Evolutionary conservation across 148 eudicot genomes (phyloP), one percentile per base, ranked within the genome.

Genomic region (Rhododendron ovatum): DNA sequence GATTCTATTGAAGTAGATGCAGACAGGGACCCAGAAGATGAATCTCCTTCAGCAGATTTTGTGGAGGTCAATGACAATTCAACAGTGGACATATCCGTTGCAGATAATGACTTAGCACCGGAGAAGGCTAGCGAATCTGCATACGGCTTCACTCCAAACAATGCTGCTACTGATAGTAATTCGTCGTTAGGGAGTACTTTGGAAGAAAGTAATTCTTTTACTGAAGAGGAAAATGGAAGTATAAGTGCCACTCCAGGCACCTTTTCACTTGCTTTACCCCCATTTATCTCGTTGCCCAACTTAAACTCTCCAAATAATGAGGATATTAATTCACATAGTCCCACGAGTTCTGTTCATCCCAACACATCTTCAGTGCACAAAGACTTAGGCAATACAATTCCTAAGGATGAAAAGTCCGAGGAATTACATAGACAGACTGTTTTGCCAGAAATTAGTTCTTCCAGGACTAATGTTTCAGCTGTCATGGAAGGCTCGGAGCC

Each of bases 1-100:
- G 63, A 57, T 82, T 84, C 78, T 65, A 50, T 55, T 41, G 69
- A 30, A 41, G 22, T 37, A 73, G 89, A 83, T 39, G 84, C 73
- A 28, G 51, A 65, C 30, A 14, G 37, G 30, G 87, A 89, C 17
- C 82, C 81, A 37, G 86, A 51, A 50, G 85, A 87, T 82, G 87
- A 86, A 41, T 33, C 48, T 82, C 75, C 84, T 61, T 45, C 85
- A 26, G 80, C 50, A 55, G 86, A 79, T 79, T 71, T 61, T 53
- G 24, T 57, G 79, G 77, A 83, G 74, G n/a, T 14, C 57, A 85
- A 45, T 50, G 45, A 41, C 81, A 78, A 78, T 78, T 78, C 81
- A 78, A 43, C 81, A 0, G 63, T 4, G 41, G 55, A 55, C 5
- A 81, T 35, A 26, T 18, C 55, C 24, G 39, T 71, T 61, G 13